Evolutionary conservation across 108 stramenopile genomes (phyloP).

Genomic region (Discostella pseudostelligera): DNA sequence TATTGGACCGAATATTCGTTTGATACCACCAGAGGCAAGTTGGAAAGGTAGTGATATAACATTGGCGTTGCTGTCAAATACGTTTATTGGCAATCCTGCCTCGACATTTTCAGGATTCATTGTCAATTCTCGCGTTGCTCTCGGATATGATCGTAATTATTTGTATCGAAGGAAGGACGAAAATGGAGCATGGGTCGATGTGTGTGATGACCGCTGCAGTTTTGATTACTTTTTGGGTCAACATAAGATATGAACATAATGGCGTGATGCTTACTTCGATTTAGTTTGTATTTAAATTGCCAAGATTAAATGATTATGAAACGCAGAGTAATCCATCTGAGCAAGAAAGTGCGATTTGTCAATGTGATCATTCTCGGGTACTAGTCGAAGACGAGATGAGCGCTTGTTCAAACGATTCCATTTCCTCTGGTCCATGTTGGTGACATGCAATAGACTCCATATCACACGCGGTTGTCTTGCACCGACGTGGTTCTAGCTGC

Average conservation of each 20-base stretch:
- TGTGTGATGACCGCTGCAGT: conserved; percentile 31
- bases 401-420: conserved; percentile 9
- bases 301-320: too few species aligned
- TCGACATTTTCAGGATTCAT: conserved; percentile 40
- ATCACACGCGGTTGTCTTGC: neutral
- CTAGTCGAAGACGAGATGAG: neutral
- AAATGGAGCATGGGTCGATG: conserved; percentile 24
- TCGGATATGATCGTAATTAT: conserved; percentile 34
- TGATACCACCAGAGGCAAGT: conserved; percentile 13
- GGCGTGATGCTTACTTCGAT: too few species aligned
- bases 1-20: conserved; percentile 16
- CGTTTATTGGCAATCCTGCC: conserved; percentile 48
- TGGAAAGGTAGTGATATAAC: conserved; percentile 45
- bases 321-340: too few species aligned
- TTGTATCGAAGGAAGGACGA: conserved; percentile 21
- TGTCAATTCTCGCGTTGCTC: conserved; percentile 41
- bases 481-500: neutral
- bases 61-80: conserved; percentile 20
- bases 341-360: too few species aligned
- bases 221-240: too few species aligned
- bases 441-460: conserved; percentile 15
- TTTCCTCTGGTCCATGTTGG: conserved; percentile 17
- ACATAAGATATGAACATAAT: too few species aligned
- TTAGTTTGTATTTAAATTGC: too few species aligned
- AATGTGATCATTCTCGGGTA: too few species aligned